Percentiles rank a stretch among this genome's conserved stretches.
Conservation (phyloP, 2,329 filamentous ascomycete species). For the Phialophora tarda region DNA sequence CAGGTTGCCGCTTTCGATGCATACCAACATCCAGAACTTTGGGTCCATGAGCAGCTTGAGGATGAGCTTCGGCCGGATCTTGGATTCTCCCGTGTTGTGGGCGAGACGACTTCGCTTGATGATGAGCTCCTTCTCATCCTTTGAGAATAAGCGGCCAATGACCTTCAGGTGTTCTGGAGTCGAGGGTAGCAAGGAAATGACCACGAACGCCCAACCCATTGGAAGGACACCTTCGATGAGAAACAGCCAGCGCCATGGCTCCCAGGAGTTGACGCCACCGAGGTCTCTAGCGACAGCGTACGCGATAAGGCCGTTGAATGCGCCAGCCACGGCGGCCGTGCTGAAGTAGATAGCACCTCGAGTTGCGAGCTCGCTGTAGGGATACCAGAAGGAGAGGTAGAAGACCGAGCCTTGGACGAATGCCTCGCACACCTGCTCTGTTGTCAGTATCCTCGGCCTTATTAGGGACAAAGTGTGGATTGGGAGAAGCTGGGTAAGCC, state of each 20-base stretch:
- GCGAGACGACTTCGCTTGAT: constrained; percentile 21
- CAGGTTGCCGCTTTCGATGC: constrained; percentile 22
- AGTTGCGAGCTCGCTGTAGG: constrained; percentile 32
- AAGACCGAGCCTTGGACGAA: constrained; percentile 20
- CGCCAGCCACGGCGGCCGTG: constrained; percentile 56
- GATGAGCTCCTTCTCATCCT: constrained; percentile 25
- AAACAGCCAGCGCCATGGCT: constrained; percentile 56
- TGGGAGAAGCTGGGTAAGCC: neutral
- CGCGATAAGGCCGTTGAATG: constrained; percentile 58
- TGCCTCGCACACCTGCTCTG: constrained; percentile 7
- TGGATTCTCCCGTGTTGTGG: constrained; percentile 29
- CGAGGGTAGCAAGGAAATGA: constrained; percentile 18
- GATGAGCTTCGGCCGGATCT: constrained; percentile 25
- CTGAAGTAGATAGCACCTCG: constrained; percentile 54
- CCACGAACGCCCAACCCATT: constrained; percentile 26
- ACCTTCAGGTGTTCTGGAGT: constrained; percentile 20
- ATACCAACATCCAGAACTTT: constrained; percentile 32
- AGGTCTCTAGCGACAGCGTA: constrained; percentile 57
- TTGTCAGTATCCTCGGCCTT: neutral
- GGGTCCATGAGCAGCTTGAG: constrained; percentile 23
- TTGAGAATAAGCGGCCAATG: constrained; percentile 14
- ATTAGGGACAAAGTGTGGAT: neutral
- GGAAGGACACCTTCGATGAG: constrained; percentile 52
- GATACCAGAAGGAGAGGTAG: constrained; percentile 22
- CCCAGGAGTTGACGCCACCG: constrained; percentile 53